Base-by-base conservation (phyloP, 306 rosid species). In the Begonia fuchsioides region DNA sequence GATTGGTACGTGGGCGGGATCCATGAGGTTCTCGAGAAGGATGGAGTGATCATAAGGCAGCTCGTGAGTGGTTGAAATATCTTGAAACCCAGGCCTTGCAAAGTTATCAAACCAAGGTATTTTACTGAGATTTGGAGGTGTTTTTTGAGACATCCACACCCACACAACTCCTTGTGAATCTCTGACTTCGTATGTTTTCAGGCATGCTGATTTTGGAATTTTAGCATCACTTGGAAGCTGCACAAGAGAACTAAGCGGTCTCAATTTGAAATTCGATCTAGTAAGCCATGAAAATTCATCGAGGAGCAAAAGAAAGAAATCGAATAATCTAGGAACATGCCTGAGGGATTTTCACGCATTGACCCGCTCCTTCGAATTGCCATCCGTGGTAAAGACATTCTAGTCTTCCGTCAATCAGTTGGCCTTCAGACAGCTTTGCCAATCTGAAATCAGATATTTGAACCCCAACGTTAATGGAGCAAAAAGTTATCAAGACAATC, bases 11-110 rank as follows among this genome's bases (percentile, higher is more conserved):
- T 90, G 98, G 44, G 95, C 98, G 41, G 96, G 98, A 67, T 85
- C 98, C 96, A 85, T 85, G 55, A 90, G 86, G 72, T 90, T 90
- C 61, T 90, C 98, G 47, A 85, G 64, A 9, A 85, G 98, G 56
- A 85, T 82, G 38, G 98, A 90, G 65, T 90, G 98, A 58, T 90
- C 98, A 61, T 90, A 90, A 13, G 98, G 98, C 54, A 85, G 98
- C 73, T 90, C 98, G 13, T 90, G 95, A 62, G 56, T 70, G 17
- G 94, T 69, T 32, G 92, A 90, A 56, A 73, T 32, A 58, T 90
- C 98, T 59, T 53, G 80, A 65, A 90, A 81, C 45, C 98, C 94
- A 0, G 87, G 93, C 79, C 86, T 71, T 10, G 77, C 87, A 12
- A 90, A 82, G 65, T 85, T 85, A 75, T 85, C 94, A 56, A 90